These are phyloP conservation scores for Blastomyces gilchristii DNA, from an alignment of 2,329 filamentous ascomycete species.

Conservation along the genomic window DNA sequence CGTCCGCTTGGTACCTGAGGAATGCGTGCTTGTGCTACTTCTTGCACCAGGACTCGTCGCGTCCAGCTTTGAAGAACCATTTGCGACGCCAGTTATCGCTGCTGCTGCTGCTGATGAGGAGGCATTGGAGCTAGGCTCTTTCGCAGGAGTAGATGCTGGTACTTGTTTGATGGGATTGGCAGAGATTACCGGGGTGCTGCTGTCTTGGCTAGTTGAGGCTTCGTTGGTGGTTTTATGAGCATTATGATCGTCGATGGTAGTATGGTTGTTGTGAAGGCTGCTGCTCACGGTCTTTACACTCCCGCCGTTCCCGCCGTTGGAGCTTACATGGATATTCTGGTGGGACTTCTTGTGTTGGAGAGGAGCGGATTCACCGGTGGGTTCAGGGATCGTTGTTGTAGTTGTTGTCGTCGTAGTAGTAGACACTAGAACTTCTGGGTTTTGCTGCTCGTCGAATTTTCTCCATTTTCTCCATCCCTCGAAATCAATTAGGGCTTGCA, in stretches of 20 bases:
- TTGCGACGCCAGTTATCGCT: not conserved
- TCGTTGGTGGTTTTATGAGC: not conserved
- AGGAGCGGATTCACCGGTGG: not conserved
- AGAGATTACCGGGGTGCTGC: not conserved
- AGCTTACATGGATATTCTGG: not conserved
- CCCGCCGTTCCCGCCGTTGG: not conserved
- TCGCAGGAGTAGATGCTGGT: not conserved
- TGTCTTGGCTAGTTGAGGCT: not conserved
- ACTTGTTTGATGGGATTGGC: not conserved
- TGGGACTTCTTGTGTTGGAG: constrained; percentile 1
- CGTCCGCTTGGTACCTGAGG: not conserved
- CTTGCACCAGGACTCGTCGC: not conserved
- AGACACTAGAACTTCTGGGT: constrained; percentile 16
- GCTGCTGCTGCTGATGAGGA: constrained; percentile 1
- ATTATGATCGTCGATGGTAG: not conserved
- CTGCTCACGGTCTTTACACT: not conserved
- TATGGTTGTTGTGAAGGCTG: not conserved
- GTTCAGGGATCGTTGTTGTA: not conserved
- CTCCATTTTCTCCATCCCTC: constrained; percentile 92
- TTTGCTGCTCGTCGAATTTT: constrained; percentile 13
- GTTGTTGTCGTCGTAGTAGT: constrained; percentile 8
- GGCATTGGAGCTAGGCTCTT: constrained; percentile 4
- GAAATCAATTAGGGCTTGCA: constrained; percentile 98
- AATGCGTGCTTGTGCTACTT: not conserved
- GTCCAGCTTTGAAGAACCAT: not conserved